phyloP scores from a whole-genome alignment of 2,329 filamentous ascomycete genomes.

The Neophaeococcomyces mojaviensis region DNA sequence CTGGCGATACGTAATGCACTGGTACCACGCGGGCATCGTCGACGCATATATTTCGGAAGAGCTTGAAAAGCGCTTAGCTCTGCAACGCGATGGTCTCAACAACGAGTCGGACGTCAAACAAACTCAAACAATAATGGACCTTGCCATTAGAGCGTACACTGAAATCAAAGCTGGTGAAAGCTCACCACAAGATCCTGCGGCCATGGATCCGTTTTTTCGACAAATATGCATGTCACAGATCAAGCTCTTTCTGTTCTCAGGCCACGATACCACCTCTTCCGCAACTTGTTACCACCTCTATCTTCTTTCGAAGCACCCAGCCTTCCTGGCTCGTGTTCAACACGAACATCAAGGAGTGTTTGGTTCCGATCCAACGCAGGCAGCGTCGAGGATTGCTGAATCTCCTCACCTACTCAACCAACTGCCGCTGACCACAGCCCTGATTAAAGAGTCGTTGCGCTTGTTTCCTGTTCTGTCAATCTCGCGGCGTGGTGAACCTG shows the following conservation, averaged over 20 bases:
- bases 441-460: constrained; percentile 49
- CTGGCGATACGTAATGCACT: background rate
- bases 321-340: constrained; percentile 31
- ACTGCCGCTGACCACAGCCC: constrained; percentile 46
- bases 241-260: constrained; percentile 34
- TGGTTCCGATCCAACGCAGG: constrained; percentile 32
- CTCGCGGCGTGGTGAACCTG: constrained; percentile 9
- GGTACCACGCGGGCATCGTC: constrained; percentile 1
- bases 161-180: constrained; percentile 12
- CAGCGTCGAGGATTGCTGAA: constrained; percentile 32
- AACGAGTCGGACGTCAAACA: constrained; percentile 6
- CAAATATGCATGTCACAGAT: constrained; percentile 22
- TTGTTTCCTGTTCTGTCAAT: constrained; percentile 40
- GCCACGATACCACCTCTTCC: constrained; percentile 24
- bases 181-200: background rate
- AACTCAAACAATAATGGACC: constrained; percentile 15
- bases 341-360: constrained; percentile 49
- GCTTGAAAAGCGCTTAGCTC: background rate
- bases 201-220: constrained; percentile 14
- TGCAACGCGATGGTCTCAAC: background rate
- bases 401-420: constrained; percentile 37
- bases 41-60: constrained; percentile 4
- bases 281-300: constrained; percentile 30
- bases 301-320: constrained; percentile 31
- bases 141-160: constrained; percentile 11